Evolutionary conservation across 2,329 filamentous ascomycete genomes (phyloP).

Genomic region (Cryphonectria nitschkei): DNA sequence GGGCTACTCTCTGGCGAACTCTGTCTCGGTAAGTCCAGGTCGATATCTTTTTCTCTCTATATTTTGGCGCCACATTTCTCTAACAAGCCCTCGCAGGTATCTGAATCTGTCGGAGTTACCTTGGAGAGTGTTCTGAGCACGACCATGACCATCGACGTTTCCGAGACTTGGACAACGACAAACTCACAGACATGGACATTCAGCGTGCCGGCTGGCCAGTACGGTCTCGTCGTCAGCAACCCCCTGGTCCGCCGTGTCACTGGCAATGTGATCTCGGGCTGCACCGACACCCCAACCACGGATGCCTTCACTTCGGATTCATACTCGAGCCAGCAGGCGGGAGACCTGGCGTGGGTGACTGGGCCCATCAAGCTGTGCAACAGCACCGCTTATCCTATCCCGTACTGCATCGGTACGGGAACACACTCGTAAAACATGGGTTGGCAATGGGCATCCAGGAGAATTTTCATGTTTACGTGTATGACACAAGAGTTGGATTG

Average conservation of each 20-base stretch:
- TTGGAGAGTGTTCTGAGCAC: slow-evolving; percentile 32
- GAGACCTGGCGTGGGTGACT: slow-evolving; percentile 43
- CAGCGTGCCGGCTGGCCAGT: slow-evolving; percentile 41
- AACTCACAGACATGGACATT: slow-evolving; percentile 39
- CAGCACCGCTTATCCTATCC: slow-evolving; percentile 41
- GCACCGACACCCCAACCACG: slow-evolving; percentile 37
- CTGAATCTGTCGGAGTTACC: background rate
- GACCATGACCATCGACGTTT: slow-evolving; percentile 33
- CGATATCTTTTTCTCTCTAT: background rate
- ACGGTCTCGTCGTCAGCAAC: slow-evolving; percentile 45
- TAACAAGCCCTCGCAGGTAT: background rate
- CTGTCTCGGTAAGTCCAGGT: slow-evolving; percentile 34
- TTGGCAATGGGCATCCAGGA: background rate
- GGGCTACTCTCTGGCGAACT: slow-evolving; percentile 42
- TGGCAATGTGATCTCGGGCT: slow-evolving; percentile 42
- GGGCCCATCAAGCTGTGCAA: slow-evolving; percentile 44
- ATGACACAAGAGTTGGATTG: background rate
- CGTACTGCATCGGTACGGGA: slow-evolving; percentile 43
- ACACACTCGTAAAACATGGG: slow-evolving; percentile 19
- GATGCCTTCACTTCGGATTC: slow-evolving; percentile 40
- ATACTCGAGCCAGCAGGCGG: slow-evolving; percentile 39
- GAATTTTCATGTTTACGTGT: background rate
- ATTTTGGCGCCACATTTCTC: background rate
- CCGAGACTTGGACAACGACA: slow-evolving; percentile 38
- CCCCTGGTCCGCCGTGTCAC: slow-evolving; percentile 38